Conservation (phyloP, 768 basidiomycete species). For the Termitomyces sp. region DNA sequence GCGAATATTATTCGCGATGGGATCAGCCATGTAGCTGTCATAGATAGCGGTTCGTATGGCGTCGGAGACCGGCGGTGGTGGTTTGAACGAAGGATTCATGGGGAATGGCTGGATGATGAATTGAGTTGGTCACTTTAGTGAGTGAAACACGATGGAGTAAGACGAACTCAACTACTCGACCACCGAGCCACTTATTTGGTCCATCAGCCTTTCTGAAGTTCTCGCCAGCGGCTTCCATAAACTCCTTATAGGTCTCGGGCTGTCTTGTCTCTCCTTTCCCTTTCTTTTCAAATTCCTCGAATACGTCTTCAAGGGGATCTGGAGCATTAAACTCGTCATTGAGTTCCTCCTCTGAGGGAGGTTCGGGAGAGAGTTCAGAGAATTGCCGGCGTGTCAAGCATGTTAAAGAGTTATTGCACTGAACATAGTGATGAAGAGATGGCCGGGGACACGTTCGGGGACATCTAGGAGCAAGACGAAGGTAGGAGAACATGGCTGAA, state of each 20-base stretch:
- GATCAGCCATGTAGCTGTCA: slow-evolving; percentile 56
- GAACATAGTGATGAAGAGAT: slow-evolving; percentile 19
- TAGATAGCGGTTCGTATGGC: slow-evolving; percentile 56
- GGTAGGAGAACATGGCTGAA: slow-evolving; percentile 33
- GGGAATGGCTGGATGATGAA: slow-evolving; percentile 70
- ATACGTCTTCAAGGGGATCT: slow-evolving; percentile 14
- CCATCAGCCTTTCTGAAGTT: slow-evolving; percentile 40
- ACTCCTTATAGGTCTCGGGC: slow-evolving; percentile 36
- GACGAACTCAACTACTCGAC: slow-evolving; percentile 49
- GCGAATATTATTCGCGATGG: slow-evolving; percentile 53
- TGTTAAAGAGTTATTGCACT: slow-evolving; percentile 25
- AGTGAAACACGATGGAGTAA: slow-evolving; percentile 13
- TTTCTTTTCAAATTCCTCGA: slow-evolving; percentile 6
- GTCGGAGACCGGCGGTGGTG: slow-evolving; percentile 75
- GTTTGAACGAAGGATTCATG: slow-evolving; percentile 80
- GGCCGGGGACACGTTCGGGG: slow-evolving; percentile 29
- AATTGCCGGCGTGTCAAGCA: slow-evolving; percentile 2
- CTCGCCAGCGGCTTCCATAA: slow-evolving; percentile 40
- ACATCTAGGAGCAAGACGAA: slow-evolving; percentile 28
- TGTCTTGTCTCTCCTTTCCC: slow-evolving; percentile 8
- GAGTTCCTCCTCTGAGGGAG: slow-evolving; percentile 22
- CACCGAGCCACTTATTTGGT: slow-evolving; percentile 65
- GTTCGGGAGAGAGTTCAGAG: slow-evolving; percentile 26
- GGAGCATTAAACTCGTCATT: slow-evolving; percentile 9
- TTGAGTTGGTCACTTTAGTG: slow-evolving; percentile 13